phyloP scores from a whole-genome alignment of 1,284 basidiomycete species.

The Fomitopsis betulina region DNA sequence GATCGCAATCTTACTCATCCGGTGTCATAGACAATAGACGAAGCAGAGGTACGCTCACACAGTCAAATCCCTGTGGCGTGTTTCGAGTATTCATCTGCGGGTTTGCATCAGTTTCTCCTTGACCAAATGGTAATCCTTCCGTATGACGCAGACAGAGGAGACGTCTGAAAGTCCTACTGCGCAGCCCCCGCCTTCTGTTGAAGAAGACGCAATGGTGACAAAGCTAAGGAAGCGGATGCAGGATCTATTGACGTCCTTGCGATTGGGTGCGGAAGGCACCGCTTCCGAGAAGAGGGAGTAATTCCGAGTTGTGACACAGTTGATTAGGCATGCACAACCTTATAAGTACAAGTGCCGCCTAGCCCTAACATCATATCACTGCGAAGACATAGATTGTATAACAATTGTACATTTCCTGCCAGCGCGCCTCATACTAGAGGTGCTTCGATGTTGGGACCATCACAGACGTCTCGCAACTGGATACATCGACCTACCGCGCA shows the following conservation, averaged over 20 bases:
- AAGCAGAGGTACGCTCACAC: conserved; percentile 32
- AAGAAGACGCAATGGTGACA: conserved; percentile 35
- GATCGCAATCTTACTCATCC: background rate
- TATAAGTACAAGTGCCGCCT: too few relatives aligned
- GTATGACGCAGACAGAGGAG: background rate
- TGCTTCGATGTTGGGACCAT: too few relatives aligned
- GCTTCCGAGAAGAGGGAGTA: background rate
- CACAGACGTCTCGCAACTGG: too few relatives aligned
- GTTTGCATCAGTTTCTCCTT: conserved; percentile 30
- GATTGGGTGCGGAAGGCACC: conserved; percentile 36
- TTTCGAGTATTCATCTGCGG: background rate
- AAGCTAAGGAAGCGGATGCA: conserved; percentile 33
- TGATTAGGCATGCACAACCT: too few relatives aligned
- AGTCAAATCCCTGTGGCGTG: background rate
- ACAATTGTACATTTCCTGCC: too few relatives aligned
- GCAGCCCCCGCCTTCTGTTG: conserved; percentile 34
- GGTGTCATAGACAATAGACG: conserved; percentile 35
- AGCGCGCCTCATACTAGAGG: too few relatives aligned
- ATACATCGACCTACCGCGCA: too few relatives aligned
- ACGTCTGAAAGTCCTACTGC: background rate
- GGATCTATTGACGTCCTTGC: conserved; percentile 31
- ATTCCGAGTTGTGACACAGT: background rate
- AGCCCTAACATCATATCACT: too few relatives aligned
- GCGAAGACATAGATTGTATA: too few relatives aligned
- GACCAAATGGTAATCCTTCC: conserved; percentile 32